A percentile compares a stretch with the other conserved stretches of the same genome.
phyloP scores from a whole-genome alignment of 1,284 basidiomycete species.

The Heterobasidion annosum region DNA sequence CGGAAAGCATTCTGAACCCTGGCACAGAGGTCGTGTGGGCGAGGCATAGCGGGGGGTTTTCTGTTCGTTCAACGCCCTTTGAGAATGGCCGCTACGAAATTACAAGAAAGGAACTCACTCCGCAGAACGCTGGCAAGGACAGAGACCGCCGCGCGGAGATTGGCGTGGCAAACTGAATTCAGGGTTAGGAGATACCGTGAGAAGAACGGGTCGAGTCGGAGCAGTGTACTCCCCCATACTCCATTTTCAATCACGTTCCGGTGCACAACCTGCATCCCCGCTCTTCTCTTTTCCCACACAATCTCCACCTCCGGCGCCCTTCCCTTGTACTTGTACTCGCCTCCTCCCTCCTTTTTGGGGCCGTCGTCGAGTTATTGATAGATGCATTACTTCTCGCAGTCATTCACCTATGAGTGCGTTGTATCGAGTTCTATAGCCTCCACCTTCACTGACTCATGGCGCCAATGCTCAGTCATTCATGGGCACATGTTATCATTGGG shows the following conservation, averaged over 20 bases:
- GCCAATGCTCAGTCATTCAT: conserved; percentile 57
- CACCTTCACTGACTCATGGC: conserved; percentile 4
- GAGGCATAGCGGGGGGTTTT: conserved; percentile 32
- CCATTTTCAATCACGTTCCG: background rate
- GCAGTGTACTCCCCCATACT: background rate
- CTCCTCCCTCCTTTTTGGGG: background rate
- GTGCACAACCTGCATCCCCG: background rate
- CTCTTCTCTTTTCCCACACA: background rate
- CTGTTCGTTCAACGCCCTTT: too few relatives aligned
- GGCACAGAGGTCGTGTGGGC: conserved; percentile 77
- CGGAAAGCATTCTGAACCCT: conserved; percentile 85
- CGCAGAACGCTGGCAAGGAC: too few relatives aligned
- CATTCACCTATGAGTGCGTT: conserved; percentile 65
- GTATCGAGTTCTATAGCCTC: background rate
- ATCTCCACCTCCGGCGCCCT: background rate
- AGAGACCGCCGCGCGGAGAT: background rate
- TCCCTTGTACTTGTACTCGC: background rate
- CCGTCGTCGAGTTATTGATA: background rate
- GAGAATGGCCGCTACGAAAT: background rate
- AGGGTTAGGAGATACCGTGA: conserved; percentile 1
- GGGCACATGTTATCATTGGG: conserved; percentile 80
- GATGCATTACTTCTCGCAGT: conserved; percentile 74
- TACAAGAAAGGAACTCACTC: background rate
- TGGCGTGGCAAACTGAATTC: background rate
- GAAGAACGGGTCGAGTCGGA: background rate